These are phyloP conservation scores for Thraustochytrium sp. DNA, from an alignment of 352 stramenopile genomes.

Conservation along the genomic window DNA sequence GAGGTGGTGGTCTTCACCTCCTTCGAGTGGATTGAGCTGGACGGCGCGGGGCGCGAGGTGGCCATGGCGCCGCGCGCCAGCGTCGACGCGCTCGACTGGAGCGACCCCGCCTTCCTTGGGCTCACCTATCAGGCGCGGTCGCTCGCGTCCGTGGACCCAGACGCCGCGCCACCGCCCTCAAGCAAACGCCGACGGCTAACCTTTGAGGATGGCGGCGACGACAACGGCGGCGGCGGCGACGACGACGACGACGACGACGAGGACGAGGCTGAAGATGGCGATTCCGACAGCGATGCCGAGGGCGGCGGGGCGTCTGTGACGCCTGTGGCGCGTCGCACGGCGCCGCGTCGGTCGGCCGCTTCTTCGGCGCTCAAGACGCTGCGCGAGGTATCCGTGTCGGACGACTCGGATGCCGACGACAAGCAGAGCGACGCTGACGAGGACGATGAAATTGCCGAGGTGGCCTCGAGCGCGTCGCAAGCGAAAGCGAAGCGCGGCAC, in stretches of 20 bases:
- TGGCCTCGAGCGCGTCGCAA: too few relatives aligned
- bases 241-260: not conserved
- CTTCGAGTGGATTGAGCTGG: not conserved
- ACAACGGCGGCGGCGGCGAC: not conserved
- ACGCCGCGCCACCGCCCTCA: too few relatives aligned
- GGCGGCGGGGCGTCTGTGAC: too few relatives aligned
- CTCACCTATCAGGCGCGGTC: not conserved
- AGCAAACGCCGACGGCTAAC: too few relatives aligned
- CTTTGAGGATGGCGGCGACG: too few relatives aligned
- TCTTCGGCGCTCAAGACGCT: too few relatives aligned
- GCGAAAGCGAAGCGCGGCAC: too few relatives aligned
- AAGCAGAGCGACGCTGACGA: not conserved
- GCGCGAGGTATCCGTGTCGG: too few relatives aligned
- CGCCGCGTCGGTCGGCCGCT: too few relatives aligned
- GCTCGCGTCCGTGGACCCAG: not conserved
- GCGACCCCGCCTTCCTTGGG: not conserved
- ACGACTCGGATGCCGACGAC: not conserved
- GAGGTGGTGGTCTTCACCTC: constrained; percentile 16
- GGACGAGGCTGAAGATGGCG: not conserved
- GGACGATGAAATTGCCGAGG: too few relatives aligned
- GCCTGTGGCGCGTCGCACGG: too few relatives aligned
- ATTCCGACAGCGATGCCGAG: not conserved
- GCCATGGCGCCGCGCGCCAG: not conserved
- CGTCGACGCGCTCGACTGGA: not conserved
- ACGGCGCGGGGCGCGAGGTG: not conserved